Evolutionary conservation across 2,329 filamentous ascomycete species (phyloP).

Genomic region (Sclerotinia nivalis): DNA sequence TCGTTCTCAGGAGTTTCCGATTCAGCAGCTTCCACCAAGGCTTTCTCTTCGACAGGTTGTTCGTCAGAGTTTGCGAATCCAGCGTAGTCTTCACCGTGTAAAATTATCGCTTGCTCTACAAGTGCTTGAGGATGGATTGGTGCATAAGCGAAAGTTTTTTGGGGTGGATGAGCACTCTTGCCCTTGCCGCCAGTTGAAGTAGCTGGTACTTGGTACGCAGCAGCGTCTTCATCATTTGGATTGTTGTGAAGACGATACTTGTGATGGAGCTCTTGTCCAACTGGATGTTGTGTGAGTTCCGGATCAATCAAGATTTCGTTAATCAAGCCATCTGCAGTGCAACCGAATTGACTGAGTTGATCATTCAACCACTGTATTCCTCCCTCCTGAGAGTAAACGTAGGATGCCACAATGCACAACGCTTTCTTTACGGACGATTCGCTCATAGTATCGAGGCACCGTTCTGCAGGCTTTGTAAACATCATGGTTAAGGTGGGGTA

Average conservation of each 20-base stretch:
- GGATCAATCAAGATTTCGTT: conserved; percentile 4
- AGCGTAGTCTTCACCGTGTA: neutral
- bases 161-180: neutral
- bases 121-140: neutral
- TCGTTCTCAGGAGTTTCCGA: neutral
- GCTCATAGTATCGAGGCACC: neutral
- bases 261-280: conserved; percentile 4
- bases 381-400: neutral
- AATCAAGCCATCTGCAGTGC: conserved; percentile 7
- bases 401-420: neutral
- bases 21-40: neutral
- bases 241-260: neutral
- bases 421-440: conserved; percentile 6
- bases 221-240: neutral
- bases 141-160: neutral
- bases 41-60: neutral
- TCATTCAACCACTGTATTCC: neutral
- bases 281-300: neutral
- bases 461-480: neutral
- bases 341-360: neutral
- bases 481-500: neutral
- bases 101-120: neutral
- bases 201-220: neutral
- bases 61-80: neutral
- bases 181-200: neutral